Conservation (phyloP, 2,329 filamentous ascomycete genomes). For the Truncatella angustata region DNA sequence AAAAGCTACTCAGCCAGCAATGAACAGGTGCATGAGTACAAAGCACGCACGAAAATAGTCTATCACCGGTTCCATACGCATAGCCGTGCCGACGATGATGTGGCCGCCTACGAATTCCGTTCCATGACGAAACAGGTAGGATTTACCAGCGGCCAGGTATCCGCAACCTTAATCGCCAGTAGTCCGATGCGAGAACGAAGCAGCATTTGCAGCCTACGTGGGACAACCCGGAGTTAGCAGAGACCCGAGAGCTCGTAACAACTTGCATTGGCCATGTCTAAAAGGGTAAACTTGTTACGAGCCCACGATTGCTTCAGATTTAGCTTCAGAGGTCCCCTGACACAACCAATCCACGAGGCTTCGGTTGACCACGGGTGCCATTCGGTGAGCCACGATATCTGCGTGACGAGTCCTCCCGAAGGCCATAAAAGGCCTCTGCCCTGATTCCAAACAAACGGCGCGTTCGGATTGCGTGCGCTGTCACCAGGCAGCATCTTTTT, state of each 20-base stretch:
- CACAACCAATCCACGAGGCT: background rate
- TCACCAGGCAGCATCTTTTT: background rate
- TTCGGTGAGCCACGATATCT: background rate
- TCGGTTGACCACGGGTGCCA: background rate
- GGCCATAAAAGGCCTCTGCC: background rate
- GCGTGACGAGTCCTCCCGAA: background rate
- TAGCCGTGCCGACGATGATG: no score
- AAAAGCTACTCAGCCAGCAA: constrained; percentile 2
- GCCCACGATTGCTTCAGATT: no score
- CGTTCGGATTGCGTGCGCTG: background rate
- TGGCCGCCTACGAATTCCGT: background rate
- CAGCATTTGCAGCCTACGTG: no score
- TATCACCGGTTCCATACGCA: no score
- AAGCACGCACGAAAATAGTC: no score
- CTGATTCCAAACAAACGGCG: background rate
- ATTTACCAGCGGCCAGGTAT: no score
- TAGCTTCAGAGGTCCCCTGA: no score
- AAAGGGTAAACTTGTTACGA: no score
- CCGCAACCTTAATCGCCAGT: no score
- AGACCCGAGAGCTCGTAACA: background rate
- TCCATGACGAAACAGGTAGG: background rate
- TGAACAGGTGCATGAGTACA: no score
- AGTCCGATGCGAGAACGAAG: no score
- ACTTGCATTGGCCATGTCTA: no score
- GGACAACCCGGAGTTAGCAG: background rate